Evolutionary conservation across 192 early-diverging fungal species (phyloP).

Genomic region (Chytriomyces sp.): DNA sequence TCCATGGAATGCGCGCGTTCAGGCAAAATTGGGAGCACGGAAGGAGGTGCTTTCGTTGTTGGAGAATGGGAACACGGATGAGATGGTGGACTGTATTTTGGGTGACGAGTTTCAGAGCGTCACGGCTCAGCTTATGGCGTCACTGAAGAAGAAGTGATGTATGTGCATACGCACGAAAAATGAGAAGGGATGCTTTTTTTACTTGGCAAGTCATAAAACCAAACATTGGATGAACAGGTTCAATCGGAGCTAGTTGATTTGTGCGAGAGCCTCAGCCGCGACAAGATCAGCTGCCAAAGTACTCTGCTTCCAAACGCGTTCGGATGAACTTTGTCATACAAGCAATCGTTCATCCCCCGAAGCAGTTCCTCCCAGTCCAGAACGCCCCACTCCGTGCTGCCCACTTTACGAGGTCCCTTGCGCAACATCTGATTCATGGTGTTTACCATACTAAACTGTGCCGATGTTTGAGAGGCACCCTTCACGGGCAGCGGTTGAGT

Average conservation of each 20-base stretch:
- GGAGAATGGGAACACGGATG: constrained; percentile 2
- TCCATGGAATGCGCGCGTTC: constrained; percentile 31
- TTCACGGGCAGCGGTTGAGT: neutral
- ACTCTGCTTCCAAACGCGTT: neutral
- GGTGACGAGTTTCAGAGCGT: constrained; percentile 39
- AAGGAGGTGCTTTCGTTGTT: constrained; percentile 17
- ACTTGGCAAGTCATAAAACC: no score
- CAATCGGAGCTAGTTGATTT: no score
- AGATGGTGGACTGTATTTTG: constrained; percentile 24
- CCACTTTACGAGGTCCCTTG: neutral
- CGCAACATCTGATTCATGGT: constrained; percentile 12
- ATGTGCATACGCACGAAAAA: neutral
- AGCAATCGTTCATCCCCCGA: neutral
- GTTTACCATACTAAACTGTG: neutral
- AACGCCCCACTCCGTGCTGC: neutral
- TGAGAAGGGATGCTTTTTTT: neutral
- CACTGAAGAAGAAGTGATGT: constrained; percentile 31
- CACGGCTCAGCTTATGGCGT: constrained; percentile 17
- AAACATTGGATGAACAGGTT: no score
- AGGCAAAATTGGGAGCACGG: constrained; percentile 23
- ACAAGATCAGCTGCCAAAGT: constrained; percentile 11
- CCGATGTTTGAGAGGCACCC: neutral
- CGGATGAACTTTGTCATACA: constrained; percentile 11
- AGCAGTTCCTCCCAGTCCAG: constrained; percentile 12
- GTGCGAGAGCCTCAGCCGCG: neutral